Evolutionary conservation across 148 eudicot genomes (phyloP).

Genomic region (Cornus kousa): DNA sequence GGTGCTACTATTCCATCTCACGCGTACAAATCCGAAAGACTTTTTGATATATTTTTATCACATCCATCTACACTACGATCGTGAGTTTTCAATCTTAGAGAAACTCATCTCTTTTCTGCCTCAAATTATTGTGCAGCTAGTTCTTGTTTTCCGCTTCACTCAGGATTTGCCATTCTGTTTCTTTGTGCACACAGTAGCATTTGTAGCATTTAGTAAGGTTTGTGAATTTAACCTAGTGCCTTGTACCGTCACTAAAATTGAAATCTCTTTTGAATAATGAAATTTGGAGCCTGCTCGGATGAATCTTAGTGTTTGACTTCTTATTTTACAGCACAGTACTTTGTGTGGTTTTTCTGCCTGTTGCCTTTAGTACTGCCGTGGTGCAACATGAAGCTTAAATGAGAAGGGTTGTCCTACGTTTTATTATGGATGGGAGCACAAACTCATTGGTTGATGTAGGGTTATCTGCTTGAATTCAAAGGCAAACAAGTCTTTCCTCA

Average conservation of each 20-base stretch:
- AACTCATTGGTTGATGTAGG: slow-evolving; percentile 91
- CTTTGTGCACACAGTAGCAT: slow-evolving; percentile 71
- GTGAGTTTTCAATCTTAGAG: slow-evolving; percentile 59
- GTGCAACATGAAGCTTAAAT: slow-evolving; percentile 79
- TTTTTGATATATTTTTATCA: slow-evolving; percentile 95
- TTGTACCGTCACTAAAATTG: neutral
- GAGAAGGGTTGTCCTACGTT: slow-evolving; percentile 61
- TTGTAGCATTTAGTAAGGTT: slow-evolving; percentile 98
- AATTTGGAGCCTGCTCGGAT: too few species aligned
- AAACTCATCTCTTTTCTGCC: slow-evolving; percentile 90
- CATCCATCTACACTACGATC: slow-evolving; percentile 77
- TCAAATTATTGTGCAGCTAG: slow-evolving; percentile 64
- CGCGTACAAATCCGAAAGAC: slow-evolving; percentile 87
- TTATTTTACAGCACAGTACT: slow-evolving; percentile 79
- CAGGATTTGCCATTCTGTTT: too few species aligned
- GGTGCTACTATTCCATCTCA: slow-evolving; percentile 90
- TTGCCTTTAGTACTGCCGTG: slow-evolving; percentile 81
- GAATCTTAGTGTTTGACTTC: neutral
- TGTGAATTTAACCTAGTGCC: neutral
- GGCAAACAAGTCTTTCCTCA: slow-evolving; percentile 77
- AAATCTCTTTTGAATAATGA: neutral
- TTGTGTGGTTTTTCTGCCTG: slow-evolving; percentile 94
- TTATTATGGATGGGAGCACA: slow-evolving; percentile 85
- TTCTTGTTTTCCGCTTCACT: too few species aligned
- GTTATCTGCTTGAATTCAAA: slow-evolving; percentile 81